Base-by-base conservation (phyloP, 768 basidiomycete genomes). In the Leccinum longicurvipes region DNA sequence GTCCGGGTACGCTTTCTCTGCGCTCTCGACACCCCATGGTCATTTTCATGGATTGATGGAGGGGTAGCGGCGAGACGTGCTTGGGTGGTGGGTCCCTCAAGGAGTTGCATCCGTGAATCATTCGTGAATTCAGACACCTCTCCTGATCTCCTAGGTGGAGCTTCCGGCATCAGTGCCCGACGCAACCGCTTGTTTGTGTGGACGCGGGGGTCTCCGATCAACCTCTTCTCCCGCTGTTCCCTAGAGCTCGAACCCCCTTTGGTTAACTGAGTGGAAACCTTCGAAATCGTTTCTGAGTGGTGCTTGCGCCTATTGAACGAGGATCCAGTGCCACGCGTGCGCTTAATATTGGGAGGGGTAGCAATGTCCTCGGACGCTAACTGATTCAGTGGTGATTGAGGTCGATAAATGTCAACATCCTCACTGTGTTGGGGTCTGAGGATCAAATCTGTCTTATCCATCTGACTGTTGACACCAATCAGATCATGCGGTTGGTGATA, bases 1-100 rank as follows among this genome's bases (percentile, higher is more conserved):
- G 25, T 12, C 29, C 65, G 63, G 28, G 53, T 51, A 17, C 65
- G 65, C 48, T 68, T 69, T 53, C 28, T 58, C 21, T 24, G 54
- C 4, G 47, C 24, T 42, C 56, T 55, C 34, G 31, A 23, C 46
- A 31, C 21, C 28, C 9, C 47, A 23, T 14, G 51, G 23, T 12
- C 17, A 24, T 42, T 34, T 23, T 25, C 44, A 19, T 15, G 44
- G 14, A 7, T 47, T 24, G 1, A 17, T 23, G 45, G 25, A 12
- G 31, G 15, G 15, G 9, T 12, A 1, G 19, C 23, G 17, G 15
- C 27, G 31, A 25, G 12, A 19, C 44, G 7, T 12, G 9, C 17
- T 27, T 45, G 46, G 19, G 7, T 34, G 44, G 36, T 34, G 15
- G 51, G 23, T 27, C 50, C 47, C 23, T 44, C 27, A 54, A 42